Base-by-base conservation (phyloP, 1,284 basidiomycete species). In the Ustilago shanxiensis region DNA sequence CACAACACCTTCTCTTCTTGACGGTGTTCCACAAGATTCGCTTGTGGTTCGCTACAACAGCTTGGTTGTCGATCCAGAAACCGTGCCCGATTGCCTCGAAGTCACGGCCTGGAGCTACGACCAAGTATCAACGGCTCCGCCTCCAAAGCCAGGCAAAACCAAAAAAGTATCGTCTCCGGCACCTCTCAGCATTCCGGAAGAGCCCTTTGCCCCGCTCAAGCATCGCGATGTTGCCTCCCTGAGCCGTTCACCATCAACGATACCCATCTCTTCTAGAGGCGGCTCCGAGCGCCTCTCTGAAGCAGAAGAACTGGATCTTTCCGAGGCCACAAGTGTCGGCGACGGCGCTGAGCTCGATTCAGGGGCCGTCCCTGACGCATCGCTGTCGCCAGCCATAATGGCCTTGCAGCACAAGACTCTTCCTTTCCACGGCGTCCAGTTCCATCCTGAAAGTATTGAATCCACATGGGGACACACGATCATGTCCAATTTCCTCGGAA, bases 351-450 rank as follows among this genome's bases (percentile, higher is more conserved):
- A 67, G 13, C 2, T 31, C 4, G 72, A 50, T 41, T 7, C 24
- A 16, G 20, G 41, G 5, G 22, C 8, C 9, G 28, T n/a, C 3
- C 13, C 22, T 5, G 71, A 63, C 20, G 28, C 24, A 13, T n/a
- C 41, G 10, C 26, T 39, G 2, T 70, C 76, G 7, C 51, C 56
- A 2, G 71, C 78, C 18, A 74, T 85, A n/a, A 77, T 85, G 68
- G 82, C 75, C 1, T 57, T 86, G 33, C 71, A 81, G 51, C 84
- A 86, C 59, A 75, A 60, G 35, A 60, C 68, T 1, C 49, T 74
- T 3, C 84, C 95, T 0, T 93, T 95, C 77, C 95, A 92, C 91
- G 94, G 93, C 3, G 95, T 98, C 2, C 95, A 98, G 84, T 98
- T 97, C 82, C 96, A 98, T 85, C 96, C 95, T 1, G 95, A 86